These are phyloP conservation scores for Paralagenidium karlingii DNA, from an alignment of 352 stramenopile genomes.

Conservation along the genomic window DNA sequence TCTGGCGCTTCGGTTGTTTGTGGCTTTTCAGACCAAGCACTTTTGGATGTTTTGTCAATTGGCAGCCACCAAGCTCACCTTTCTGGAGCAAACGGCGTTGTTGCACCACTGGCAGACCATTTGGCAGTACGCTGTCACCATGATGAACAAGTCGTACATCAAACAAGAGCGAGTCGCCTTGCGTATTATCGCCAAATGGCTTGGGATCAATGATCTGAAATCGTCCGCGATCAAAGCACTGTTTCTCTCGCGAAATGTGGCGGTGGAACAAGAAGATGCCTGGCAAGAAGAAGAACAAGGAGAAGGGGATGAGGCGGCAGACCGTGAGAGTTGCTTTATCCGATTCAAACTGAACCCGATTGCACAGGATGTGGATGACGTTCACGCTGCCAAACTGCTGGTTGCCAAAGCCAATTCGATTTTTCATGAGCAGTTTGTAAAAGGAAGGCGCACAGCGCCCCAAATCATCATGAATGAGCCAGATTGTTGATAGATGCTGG, in stretches of 20 bases:
- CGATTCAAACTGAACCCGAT: conserved; percentile 22
- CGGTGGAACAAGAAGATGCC: conserved; percentile 2
- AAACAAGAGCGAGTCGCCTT: conserved; percentile 45
- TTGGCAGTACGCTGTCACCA: conserved; percentile 17
- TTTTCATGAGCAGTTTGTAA: no score
- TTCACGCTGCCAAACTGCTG: no score
- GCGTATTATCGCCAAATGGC: conserved; percentile 18
- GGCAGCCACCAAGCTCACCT: conserved; percentile 13
- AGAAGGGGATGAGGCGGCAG: no score
- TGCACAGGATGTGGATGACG: no score
- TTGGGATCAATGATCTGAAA: conserved; percentile 9
- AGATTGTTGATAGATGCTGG: no score
- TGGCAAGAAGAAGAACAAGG: conserved; percentile 3
- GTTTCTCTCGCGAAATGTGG: background rate
- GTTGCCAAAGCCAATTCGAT: no score
- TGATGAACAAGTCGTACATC: conserved; percentile 48
- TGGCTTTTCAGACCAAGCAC: conserved; percentile 36
- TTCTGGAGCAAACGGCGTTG: conserved; percentile 25
- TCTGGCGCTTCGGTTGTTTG: conserved; percentile 28
- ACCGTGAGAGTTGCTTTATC: no score
- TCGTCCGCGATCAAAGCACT: conserved; percentile 5
- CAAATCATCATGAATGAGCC: no score
- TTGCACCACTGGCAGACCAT: conserved; percentile 25
- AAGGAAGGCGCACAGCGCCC: no score
- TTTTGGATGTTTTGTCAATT: conserved; percentile 14